These are phyloP conservation scores for Gracilaria domingensis DNA, from an alignment of 23 red algal genomes.

Conservation along the genomic window DNA sequence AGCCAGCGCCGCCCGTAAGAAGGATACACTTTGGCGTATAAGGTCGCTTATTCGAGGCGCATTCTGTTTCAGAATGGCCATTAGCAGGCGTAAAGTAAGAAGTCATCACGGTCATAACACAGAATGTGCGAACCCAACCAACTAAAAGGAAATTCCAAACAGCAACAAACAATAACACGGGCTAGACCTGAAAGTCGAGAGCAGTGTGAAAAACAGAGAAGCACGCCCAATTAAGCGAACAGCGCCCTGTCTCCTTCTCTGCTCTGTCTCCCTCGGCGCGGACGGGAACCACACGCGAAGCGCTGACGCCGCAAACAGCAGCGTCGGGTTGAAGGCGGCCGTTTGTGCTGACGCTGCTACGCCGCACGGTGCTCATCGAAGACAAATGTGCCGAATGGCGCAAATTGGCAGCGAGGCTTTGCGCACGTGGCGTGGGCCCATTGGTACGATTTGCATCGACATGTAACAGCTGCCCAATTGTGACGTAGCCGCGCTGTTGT, in stretches of 20 bases:
- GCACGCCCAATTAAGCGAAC: not conserved
- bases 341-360: not conserved
- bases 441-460: not conserved
- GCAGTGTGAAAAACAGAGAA: not conserved
- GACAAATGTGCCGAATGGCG: not conserved
- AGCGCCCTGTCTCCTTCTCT: not conserved
- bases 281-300: too few relatives aligned
- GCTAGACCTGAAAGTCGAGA: not conserved
- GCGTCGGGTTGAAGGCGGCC: not conserved
- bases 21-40: constrained; percentile 68
- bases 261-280: too few relatives aligned
- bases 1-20: constrained; percentile 96
- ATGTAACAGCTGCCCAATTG: not conserved
- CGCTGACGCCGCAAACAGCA: not conserved
- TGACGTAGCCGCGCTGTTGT: not conserved
- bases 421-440: not conserved
- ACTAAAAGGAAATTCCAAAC: not conserved
- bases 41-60: not conserved
- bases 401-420: not conserved
- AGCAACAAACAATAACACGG: not conserved
- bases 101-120: constrained; percentile 9
- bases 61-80: not conserved
- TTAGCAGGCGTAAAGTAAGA: constrained; percentile 6
- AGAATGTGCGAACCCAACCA: not conserved
- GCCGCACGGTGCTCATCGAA: not conserved